These are phyloP conservation scores for Pittosporum tobira DNA, from an alignment of 129 eudicot genomes.

Conservation along the genomic window DNA sequence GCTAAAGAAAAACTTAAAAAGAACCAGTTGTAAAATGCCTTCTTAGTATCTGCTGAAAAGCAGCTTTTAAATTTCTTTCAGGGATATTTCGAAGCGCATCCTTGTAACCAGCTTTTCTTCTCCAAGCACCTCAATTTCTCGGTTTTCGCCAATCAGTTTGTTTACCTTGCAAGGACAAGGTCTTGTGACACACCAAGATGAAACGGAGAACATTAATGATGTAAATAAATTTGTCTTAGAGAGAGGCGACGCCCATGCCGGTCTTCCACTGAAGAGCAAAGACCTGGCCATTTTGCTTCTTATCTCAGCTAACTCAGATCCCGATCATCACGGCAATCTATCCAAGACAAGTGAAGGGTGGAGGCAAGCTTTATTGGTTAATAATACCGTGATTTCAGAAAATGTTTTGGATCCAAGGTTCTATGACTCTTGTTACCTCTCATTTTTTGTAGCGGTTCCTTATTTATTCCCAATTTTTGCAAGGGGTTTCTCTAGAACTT, in stretches of 20 bases:
- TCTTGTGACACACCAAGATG: slow-evolving; percentile 17
- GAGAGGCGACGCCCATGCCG: slow-evolving; percentile 14
- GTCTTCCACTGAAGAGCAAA: slow-evolving; percentile 26
- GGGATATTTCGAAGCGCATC: slow-evolving; percentile 57
- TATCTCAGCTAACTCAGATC: slow-evolving; percentile 33
- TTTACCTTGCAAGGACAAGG: slow-evolving; percentile 46
- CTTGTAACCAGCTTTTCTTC: slow-evolving; percentile 68
- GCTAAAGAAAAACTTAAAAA: neutral
- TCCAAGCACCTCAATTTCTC: slow-evolving; percentile 40
- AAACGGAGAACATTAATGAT: slow-evolving; percentile 28
- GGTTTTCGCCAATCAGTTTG: slow-evolving; percentile 38
- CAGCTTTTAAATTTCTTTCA: slow-evolving; percentile 24
- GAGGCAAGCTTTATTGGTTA: slow-evolving; percentile 72
- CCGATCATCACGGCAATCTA: slow-evolving; percentile 19
- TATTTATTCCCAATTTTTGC: no score
- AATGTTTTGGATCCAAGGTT: slow-evolving; percentile 60
- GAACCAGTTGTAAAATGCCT: neutral
- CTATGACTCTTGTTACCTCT: neutral
- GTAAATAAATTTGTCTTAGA: slow-evolving; percentile 31
- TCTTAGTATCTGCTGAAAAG: slow-evolving; percentile 3
- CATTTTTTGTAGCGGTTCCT: neutral
- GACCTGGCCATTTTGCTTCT: slow-evolving; percentile 65
- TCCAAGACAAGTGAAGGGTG: slow-evolving; percentile 38
- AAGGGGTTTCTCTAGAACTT: no score
- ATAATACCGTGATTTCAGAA: slow-evolving; percentile 46